Percentiles rank a stretch among this genome's conserved stretches.
Evolutionary conservation across 2,329 filamentous ascomycete genomes (phyloP).

Genomic region (Aureobasidium lini): DNA sequence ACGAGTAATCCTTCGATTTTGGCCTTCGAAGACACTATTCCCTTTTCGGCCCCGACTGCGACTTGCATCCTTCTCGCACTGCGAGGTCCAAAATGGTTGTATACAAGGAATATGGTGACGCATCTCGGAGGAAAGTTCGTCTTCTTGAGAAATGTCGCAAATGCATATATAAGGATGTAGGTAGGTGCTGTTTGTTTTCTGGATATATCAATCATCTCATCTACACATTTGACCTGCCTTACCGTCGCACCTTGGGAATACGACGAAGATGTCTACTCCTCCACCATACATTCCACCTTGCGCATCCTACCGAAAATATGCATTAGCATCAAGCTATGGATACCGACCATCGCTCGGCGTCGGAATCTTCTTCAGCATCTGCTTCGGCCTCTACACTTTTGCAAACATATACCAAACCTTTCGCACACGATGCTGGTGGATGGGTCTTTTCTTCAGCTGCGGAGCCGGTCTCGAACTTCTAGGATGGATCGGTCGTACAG

Average conservation of each 20-base stretch:
- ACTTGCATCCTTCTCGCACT: constrained; percentile 8
- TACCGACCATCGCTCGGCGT: constrained; percentile 7
- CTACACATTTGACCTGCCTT: background rate
- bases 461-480: background rate
- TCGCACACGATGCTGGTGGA: constrained; percentile 7
- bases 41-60: constrained; percentile 1
- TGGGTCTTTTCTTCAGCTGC: constrained; percentile 4
- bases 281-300: background rate
- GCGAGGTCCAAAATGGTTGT: background rate
- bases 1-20: background rate
- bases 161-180: background rate
- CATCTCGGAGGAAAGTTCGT: background rate
- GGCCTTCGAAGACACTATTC: background rate
- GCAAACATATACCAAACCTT: constrained; percentile 1
- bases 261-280: background rate
- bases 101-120: constrained; percentile 5
- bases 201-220: background rate
- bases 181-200: background rate
- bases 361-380: constrained; percentile 1
- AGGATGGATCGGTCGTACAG: constrained; percentile 4
- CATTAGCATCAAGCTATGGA: background rate
- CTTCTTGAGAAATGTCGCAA: background rate
- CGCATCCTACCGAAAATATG: background rate
- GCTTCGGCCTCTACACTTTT: background rate
- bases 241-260: background rate